Conservation (phyloP, 2,329 filamentous ascomycete genomes). For the Leptographium lundbergii region DNA sequence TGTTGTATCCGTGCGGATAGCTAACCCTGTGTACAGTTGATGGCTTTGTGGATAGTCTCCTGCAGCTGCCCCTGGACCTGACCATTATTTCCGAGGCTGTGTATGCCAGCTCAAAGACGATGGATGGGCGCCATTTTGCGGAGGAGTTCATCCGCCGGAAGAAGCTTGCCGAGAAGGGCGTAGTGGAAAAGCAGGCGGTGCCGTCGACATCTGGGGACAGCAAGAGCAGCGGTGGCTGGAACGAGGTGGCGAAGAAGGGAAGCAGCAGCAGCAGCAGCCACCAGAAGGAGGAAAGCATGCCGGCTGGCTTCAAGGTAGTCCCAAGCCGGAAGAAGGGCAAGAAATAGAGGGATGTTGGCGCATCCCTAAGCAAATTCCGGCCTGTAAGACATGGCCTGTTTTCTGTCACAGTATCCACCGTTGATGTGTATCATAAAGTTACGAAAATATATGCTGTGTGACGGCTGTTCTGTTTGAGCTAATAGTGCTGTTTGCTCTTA, state of each 20-base stretch:
- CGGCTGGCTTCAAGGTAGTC: constrained; percentile 75
- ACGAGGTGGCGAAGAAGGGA: constrained; percentile 93
- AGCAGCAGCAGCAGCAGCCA: constrained; percentile 35
- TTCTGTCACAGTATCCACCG: too few relatives aligned
- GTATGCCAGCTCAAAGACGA: constrained; percentile 73
- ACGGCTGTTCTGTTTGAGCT: too few relatives aligned
- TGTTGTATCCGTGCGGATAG: background rate
- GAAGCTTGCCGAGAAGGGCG: constrained; percentile 83
- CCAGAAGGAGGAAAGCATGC: constrained; percentile 27
- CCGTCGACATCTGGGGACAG: constrained; percentile 20
- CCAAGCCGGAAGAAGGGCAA: constrained; percentile 85
- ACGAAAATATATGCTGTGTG: too few relatives aligned
- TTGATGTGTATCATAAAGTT: too few relatives aligned
- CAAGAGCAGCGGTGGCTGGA: constrained; percentile 64
- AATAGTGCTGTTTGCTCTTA: too few relatives aligned
- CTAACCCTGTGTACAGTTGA: constrained; percentile 44
- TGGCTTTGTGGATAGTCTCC: constrained; percentile 64
- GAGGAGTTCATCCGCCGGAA: constrained; percentile 90
- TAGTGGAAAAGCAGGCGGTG: constrained; percentile 55
- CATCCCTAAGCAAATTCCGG: background rate
- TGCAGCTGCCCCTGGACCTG: constrained; percentile 62
- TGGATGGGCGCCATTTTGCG: constrained; percentile 86
- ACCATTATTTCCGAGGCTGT: constrained; percentile 83
- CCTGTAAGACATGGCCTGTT: background rate
- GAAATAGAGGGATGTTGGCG: constrained; percentile 33